phyloP scores from a whole-genome alignment of 768 basidiomycete species.

The Termitomyces sp. region DNA sequence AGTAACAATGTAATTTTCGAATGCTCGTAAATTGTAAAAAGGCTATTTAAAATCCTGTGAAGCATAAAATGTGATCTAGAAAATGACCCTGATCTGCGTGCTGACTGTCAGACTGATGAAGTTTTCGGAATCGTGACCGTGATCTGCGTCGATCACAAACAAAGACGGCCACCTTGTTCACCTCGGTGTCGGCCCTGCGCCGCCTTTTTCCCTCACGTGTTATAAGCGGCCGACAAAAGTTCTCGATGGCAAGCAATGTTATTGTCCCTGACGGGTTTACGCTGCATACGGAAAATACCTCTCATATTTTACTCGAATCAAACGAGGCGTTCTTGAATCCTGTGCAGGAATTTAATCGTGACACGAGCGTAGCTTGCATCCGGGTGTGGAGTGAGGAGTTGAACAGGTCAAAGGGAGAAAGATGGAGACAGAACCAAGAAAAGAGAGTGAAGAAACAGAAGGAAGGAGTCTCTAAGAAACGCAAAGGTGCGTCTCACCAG shows the following conservation, averaged over 20 bases:
- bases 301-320: conserved; percentile 71
- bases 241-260: conserved; percentile 22
- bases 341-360: conserved; percentile 97
- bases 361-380: conserved; percentile 88
- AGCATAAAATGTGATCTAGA: neutral
- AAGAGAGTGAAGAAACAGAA: conserved; percentile 38
- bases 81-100: neutral
- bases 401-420: conserved; percentile 55
- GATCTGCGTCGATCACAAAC: conserved; percentile 2
- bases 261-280: conserved; percentile 67
- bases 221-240: conserved; percentile 6
- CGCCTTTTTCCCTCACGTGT: conserved; percentile 5
- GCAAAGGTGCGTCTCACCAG: conserved; percentile 32
- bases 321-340: conserved; percentile 95
- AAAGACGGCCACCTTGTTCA: conserved; percentile 13
- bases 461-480: conserved; percentile 33
- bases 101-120: conserved; percentile 24
- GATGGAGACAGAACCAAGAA: conserved; percentile 51
- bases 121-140: conserved; percentile 1
- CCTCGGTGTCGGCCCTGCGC: conserved; percentile 20
- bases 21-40: neutral
- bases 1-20: neutral
- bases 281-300: conserved; percentile 76
- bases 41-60: neutral
- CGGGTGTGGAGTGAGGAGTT: conserved; percentile 78